Conservation (phyloP, 2,329 filamentous ascomycete species). For the Cordyceps farinosa region DNA sequence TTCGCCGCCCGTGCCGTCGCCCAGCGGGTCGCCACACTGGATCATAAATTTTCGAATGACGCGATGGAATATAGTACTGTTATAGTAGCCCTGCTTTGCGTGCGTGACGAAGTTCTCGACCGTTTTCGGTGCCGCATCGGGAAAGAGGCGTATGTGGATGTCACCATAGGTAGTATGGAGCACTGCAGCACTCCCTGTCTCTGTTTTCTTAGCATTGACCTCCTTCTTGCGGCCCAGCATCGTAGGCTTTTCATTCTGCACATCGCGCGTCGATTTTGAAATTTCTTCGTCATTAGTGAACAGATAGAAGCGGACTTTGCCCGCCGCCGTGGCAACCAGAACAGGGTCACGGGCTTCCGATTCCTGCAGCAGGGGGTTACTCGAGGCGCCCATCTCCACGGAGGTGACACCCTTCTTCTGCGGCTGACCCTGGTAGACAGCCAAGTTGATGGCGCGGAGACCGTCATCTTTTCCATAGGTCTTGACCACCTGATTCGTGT, state of each 20-base stretch:
- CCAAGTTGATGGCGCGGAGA: slow-evolving; percentile 76
- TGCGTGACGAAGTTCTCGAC: slow-evolving; percentile 98
- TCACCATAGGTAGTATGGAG: slow-evolving; percentile 93
- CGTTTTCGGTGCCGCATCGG: slow-evolving; percentile 85
- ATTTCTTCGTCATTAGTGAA: slow-evolving; percentile 88
- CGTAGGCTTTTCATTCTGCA: slow-evolving; percentile 91
- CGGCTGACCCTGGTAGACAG: slow-evolving; percentile 90
- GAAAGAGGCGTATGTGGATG: slow-evolving; percentile 89
- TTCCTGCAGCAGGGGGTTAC: slow-evolving; percentile 88
- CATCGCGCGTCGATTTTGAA: slow-evolving; percentile 78
- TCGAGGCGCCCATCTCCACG: slow-evolving; percentile 93
- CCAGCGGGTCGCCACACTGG: slow-evolving; percentile 90
- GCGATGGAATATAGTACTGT: slow-evolving; percentile 94
- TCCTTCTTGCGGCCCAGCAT: slow-evolving; percentile 57
- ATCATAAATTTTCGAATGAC: slow-evolving; percentile 99
- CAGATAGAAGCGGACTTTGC: slow-evolving; percentile 94
- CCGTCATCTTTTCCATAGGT: slow-evolving; percentile 88
- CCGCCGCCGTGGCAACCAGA: slow-evolving; percentile 75
- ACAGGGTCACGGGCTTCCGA: slow-evolving; percentile 89
- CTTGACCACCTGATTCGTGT: slow-evolving; percentile 88
- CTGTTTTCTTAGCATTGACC: slow-evolving; percentile 52
- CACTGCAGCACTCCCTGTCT: slow-evolving; percentile 74
- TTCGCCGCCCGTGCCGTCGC: slow-evolving; percentile 81
- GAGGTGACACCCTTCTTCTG: slow-evolving; percentile 92
- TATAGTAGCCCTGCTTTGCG: slow-evolving; percentile 87